phyloP scores from a whole-genome alignment of 2,329 filamentous ascomycete genomes.

The Colletotrichum sp. region DNA sequence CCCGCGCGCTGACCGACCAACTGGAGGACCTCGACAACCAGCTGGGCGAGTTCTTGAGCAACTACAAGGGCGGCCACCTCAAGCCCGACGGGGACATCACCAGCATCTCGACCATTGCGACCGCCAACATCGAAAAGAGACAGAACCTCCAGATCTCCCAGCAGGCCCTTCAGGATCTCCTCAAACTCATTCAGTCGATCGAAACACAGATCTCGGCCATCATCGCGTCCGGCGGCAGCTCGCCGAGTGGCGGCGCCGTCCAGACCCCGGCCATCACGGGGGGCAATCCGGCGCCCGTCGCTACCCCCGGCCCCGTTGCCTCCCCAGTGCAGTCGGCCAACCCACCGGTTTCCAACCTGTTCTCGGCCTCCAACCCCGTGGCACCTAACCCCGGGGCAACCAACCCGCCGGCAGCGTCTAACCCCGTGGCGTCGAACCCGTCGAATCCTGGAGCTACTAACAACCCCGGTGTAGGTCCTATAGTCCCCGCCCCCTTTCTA shows the following conservation, averaged over 20 bases:
- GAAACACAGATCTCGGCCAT: slow-evolving; percentile 4
- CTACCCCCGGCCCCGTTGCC: neutral
- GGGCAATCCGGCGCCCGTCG: neutral
- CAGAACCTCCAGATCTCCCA: neutral
- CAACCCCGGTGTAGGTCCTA: neutral
- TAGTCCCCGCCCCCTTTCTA: slow-evolving; percentile 11
- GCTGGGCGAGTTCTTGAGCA: neutral
- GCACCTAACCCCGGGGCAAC: neutral
- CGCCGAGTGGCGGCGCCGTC: neutral
- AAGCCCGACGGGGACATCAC: neutral
- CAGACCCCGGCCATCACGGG: neutral
- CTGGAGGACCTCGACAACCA: slow-evolving; percentile 8
- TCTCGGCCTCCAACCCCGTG: neutral
- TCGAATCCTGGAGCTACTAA: neutral
- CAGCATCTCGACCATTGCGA: neutral
- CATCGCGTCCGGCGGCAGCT: neutral
- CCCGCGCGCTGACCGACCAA: neutral
- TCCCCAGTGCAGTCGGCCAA: neutral
- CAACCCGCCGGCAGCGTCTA: neutral
- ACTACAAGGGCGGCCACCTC: neutral
- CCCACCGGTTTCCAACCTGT: neutral
- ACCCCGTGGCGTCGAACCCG: neutral
- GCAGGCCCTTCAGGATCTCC: slow-evolving; percentile 4
- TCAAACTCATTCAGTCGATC: slow-evolving; percentile 15
- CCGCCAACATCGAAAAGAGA: neutral